Evolutionary conservation across 257 asterid genomes (phyloP).

Genomic region (Ligustrum vulgare): DNA sequence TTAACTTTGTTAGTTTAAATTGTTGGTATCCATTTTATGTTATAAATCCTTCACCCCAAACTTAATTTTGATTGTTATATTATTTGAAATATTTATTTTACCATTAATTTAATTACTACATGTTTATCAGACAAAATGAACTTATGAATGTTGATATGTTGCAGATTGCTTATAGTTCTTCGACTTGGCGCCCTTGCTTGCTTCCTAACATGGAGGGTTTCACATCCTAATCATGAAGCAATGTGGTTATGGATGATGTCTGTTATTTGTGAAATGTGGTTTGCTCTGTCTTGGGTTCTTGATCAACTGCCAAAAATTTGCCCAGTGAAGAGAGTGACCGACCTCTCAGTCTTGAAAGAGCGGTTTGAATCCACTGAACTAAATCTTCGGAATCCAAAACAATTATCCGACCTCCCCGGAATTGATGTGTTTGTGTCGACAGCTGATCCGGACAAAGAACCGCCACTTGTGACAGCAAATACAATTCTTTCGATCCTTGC

Average conservation of each 20-base stretch:
- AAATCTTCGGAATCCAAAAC: constrained; percentile 74
- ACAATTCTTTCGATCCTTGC: constrained; percentile 85
- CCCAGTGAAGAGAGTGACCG: constrained; percentile 78
- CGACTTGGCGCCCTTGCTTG: constrained; percentile 76
- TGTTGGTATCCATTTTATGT: neutral
- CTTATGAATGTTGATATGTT: constrained; percentile 2
- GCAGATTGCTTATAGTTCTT: constrained; percentile 72
- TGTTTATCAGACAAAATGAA: too few species aligned
- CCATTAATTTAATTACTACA: too few species aligned
- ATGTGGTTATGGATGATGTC: constrained; percentile 94
- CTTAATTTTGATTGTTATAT: too few species aligned
- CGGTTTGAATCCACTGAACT: constrained; percentile 75
- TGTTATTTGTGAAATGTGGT: constrained; percentile 87
- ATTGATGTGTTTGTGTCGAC: constrained; percentile 86
- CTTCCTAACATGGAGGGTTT: constrained; percentile 78
- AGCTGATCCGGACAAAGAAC: constrained; percentile 84
- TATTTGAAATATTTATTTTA: too few species aligned
- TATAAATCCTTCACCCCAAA: neutral
- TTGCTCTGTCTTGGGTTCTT: constrained; percentile 87
- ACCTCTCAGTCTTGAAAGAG: constrained; percentile 67
- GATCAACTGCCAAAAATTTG: constrained; percentile 91
- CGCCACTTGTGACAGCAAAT: constrained; percentile 89
- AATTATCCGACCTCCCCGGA: constrained; percentile 82
- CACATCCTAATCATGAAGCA: constrained; percentile 84
- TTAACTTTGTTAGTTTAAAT: neutral